Base-by-base conservation (phyloP, 2,329 filamentous ascomycete species). In the Pseudogymnoascus sp. region DNA sequence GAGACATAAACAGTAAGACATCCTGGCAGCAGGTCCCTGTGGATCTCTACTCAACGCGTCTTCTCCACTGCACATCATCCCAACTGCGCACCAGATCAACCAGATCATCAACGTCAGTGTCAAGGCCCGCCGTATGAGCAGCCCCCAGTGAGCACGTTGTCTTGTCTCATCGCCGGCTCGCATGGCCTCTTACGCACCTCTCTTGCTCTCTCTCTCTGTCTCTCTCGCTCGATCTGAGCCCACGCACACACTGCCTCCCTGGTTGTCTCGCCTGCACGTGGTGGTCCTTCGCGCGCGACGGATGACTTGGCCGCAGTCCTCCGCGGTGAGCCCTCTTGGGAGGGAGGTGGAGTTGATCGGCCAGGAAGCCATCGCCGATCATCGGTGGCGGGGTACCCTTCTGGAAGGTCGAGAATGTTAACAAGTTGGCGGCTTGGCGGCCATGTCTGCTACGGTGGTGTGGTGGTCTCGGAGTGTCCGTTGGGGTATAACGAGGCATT, bases 31-130 rank as follows among this genome's bases (percentile, higher is more conserved):
- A 38, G 1, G 36, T 33, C 17, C 50, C 50, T 57, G 50, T 31
- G n/a, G 26, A 33, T 57, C 26, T 57, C 26, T 19, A 15, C 26
- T 28, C 44, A 28, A 50, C 44, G 10, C 23, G 44, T 11, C 44
- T 17, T 33, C 47, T 10, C 26, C n/a, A 57, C 26, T 19, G n/a
- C 47, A 57, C 47, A 57, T 57, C 50, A 57, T 57, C n/a, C 23
- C 50, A 57, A 57, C 50, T 19, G 5, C 9, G 28, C 50, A 57
- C 50, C 50, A 57, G 50, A 57, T 57, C 50, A 57, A 57, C 50
- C 50, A 57, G 50, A 57, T 57, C 50, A 57, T 10, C 28, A 57
- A 57, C 28, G 50, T 57, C 28, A 57, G 50, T 13, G 26, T 53
- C 7, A 33, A 21, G 50, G 17, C 28, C 26, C 50, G 50, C 50